Percentiles rank a stretch among this genome's conserved stretches.
Evolutionary conservation across 1,284 basidiomycete genomes (phyloP).

Genomic region (Pseudozyma hubeiensis): DNA sequence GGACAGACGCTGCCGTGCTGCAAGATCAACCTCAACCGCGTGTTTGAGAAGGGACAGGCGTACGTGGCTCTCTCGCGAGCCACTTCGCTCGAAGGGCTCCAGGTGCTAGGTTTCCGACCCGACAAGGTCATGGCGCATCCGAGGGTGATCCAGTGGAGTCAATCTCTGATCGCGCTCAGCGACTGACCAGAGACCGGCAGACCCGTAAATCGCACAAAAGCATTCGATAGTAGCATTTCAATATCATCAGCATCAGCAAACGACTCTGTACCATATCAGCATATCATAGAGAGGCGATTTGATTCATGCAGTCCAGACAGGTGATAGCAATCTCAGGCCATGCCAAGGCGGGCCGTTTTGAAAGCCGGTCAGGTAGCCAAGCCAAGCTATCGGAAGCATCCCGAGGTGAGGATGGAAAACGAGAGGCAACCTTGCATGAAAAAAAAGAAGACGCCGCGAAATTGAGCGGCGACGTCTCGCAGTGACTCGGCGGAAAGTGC

Average conservation of each 20-base stretch:
- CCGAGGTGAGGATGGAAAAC: background rate
- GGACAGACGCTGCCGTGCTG: constrained; percentile 66
- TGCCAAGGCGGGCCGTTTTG: background rate
- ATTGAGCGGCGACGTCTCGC: constrained; percentile 12
- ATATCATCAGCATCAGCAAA: background rate
- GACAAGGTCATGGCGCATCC: constrained; percentile 63
- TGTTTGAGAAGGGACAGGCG: constrained; percentile 75
- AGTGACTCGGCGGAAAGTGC: constrained; percentile 14
- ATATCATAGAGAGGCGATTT: background rate
- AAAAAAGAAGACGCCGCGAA: constrained; percentile 18
- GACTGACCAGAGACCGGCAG: constrained; percentile 5
- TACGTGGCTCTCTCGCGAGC: constrained; percentile 97
- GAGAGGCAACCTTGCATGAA: background rate
- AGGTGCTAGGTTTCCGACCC: constrained; percentile 81
- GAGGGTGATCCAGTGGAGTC: constrained; percentile 61
- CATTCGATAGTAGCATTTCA: background rate
- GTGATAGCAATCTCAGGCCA: background rate
- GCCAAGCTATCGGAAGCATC: background rate
- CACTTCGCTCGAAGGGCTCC: constrained; percentile 87
- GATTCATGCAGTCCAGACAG: background rate
- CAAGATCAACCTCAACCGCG: constrained; percentile 62
- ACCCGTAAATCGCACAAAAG: background rate
- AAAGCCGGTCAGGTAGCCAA: constrained; percentile 2
- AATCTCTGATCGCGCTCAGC: constrained; percentile 36
- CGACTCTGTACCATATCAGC: constrained; percentile 9